These are phyloP conservation scores for Xylariaceae sp. DNA, from an alignment of 2,329 filamentous ascomycete genomes.

Conservation along the genomic window DNA sequence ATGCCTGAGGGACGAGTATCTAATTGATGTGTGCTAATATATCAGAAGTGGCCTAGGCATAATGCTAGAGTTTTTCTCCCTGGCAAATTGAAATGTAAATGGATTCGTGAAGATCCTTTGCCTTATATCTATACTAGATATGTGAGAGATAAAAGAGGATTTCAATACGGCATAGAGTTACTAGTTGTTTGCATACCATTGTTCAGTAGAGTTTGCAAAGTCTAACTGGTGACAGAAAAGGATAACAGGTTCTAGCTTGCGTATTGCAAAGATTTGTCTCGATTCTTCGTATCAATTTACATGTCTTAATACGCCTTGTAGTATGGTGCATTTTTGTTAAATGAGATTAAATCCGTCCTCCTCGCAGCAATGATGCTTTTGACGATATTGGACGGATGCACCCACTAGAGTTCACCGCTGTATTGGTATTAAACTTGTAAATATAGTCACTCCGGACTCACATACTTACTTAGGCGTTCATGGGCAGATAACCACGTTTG, in stretches of 20 bases:
- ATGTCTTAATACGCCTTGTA: neutral
- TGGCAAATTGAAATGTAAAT: neutral
- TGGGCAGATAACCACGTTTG: neutral
- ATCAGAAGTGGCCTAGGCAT: too few relatives aligned
- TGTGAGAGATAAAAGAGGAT: too few relatives aligned
- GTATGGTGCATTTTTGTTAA: neutral
- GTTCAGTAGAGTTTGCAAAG: too few relatives aligned
- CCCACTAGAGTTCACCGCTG: neutral
- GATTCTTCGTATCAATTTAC: neutral
- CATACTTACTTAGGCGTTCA: neutral
- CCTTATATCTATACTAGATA: too few relatives aligned
- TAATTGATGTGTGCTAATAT: too few relatives aligned
- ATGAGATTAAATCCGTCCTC: neutral
- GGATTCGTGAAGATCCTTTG: too few relatives aligned
- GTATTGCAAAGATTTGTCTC: neutral
- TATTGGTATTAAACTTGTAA: neutral
- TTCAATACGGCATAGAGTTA: too few relatives aligned
- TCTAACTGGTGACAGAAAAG: too few relatives aligned
- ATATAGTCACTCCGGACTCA: slow-evolving; percentile 1
- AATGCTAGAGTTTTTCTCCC: neutral
- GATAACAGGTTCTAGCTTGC: too few relatives aligned
- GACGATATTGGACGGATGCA: too few relatives aligned
- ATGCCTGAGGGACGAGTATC: too few relatives aligned
- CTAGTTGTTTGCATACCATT: too few relatives aligned
- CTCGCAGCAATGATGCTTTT: neutral